Percentiles rank a stretch among this genome's conserved stretches.
Evolutionary conservation across 345 rosid species (phyloP).

Genomic region (Boechera divaricarpa): DNA sequence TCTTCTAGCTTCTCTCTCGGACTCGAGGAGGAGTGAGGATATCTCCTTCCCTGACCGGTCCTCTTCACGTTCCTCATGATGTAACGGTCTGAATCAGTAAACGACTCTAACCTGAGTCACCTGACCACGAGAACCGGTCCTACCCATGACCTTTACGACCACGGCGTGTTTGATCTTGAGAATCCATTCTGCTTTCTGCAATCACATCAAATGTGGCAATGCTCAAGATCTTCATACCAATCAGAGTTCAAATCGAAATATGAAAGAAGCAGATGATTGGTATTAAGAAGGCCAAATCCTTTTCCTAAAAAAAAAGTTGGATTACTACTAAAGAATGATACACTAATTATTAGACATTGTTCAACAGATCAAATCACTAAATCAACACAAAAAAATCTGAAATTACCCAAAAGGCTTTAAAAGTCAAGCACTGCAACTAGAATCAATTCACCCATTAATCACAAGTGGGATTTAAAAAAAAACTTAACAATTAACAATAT

Average conservation of each 20-base stretch:
- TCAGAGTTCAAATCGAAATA: neutral
- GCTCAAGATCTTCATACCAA: conserved; percentile 2
- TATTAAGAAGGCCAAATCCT: neutral
- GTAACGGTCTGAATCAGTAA: conserved; percentile 48
- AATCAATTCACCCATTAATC: neutral
- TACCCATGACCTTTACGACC: conserved; percentile 79
- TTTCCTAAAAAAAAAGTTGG: neutral
- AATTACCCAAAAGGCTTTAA: neutral
- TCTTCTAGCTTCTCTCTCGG: conserved; percentile 90
- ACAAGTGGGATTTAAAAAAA: neutral
- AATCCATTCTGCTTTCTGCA: conserved; percentile 81
- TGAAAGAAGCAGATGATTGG: neutral
- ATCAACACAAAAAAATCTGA: neutral
- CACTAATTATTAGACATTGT: neutral
- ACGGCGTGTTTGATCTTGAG: conserved; percentile 76
- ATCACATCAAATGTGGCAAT: neutral
- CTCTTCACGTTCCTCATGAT: conserved; percentile 91
- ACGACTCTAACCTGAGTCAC: conserved; percentile 51
- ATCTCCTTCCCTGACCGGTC: conserved; percentile 87
- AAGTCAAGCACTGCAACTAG: neutral
- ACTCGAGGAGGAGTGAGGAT: conserved; percentile 80
- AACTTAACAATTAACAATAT: neutral
- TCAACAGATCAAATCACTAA: neutral
- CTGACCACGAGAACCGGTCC: conserved; percentile 51
- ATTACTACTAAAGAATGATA: neutral